phyloP scores from a whole-genome alignment of 257 asterid genomes.

The Solanum pinnatisectum region DNA sequence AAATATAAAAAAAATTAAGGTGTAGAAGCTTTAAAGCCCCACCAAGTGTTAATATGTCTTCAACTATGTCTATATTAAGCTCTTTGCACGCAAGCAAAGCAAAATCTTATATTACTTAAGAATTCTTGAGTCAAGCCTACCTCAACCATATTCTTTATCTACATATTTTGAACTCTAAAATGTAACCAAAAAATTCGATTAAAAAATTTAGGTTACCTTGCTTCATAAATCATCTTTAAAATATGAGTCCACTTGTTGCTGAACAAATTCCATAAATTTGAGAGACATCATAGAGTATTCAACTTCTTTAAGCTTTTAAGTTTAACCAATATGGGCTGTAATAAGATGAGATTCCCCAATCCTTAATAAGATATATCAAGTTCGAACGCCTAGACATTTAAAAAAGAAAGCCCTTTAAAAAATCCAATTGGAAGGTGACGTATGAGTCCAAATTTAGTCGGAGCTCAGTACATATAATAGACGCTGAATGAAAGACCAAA shows the following conservation, averaged over 20 bases:
- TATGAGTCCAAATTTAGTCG: too few species aligned
- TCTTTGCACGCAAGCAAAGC: constrained; percentile 26
- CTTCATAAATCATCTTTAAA: background rate
- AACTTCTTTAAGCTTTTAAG: background rate
- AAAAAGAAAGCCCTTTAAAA: background rate
- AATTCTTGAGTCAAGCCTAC: constrained; percentile 32
- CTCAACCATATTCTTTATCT: constrained; percentile 27
- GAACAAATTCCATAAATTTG: background rate
- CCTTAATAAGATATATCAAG: background rate
- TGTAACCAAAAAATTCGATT: background rate
- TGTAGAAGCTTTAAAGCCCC: background rate
- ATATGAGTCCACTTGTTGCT: background rate
- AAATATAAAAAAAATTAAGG: background rate
- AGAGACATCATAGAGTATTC: background rate
- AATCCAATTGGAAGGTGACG: background rate
- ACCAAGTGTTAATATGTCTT: background rate
- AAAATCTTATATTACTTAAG: background rate
- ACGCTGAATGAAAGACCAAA: background rate
- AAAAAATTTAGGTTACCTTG: background rate
- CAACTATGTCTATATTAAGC: constrained; percentile 9
- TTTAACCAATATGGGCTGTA: background rate
- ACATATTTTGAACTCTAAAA: background rate
- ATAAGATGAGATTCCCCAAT: background rate
- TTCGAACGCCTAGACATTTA: background rate
- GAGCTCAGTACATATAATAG: too few species aligned